Base-by-base conservation (phyloP, 208 protist genomes). In the Crithidia thermophila region DNA sequence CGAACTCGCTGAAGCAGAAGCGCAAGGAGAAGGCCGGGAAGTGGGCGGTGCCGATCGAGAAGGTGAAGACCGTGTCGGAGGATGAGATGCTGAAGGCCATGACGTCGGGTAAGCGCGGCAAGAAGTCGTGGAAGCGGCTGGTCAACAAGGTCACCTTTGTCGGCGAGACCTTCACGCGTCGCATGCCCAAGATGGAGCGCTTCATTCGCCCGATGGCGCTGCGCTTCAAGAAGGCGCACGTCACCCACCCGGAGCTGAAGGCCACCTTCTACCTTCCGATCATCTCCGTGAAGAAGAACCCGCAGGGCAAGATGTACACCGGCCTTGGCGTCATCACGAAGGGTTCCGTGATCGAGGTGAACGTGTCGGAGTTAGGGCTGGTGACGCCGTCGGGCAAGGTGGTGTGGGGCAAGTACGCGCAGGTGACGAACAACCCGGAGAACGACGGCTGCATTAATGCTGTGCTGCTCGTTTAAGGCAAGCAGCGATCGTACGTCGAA, bases 361-460 rank as follows among this genome's bases (percentile, higher is more conserved):
- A 99, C 79, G 99, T 99, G n/a, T 97, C 91, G 50, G 98, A 99
- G 66, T 87, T 99, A n/a, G 99, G 99, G 37, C 87, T 99, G 2
- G 99, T 99, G 18, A 99, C 99, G 5, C 97, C 97, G 11, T 94
- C 90, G 3, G 99, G 99, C 65, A 99, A 99, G 72, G 98, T 99
- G 21, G 90, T 97, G n/a, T 98, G 91, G 91, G 91, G 96, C 69
- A 99, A 99, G 85, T 99, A 98, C 69, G 99, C 99, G 28, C 99
- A 99, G 87, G 98, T 99, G 36, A 99, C 99, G 7, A 99, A 99
- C 91, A 99, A 99, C 75, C 99, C 99, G 4, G 99, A 99, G 81
- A 99, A 99, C 70, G 99, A 99, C 73, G 99, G 99, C 25, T 99
- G 98, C 84, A 99, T 99, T 76, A 99, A 99, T 72, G 99, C 99